Evolutionary conservation across 164 flowering plant genomes (phyloP).

Genomic region (Chimonanthus salicifolius): DNA sequence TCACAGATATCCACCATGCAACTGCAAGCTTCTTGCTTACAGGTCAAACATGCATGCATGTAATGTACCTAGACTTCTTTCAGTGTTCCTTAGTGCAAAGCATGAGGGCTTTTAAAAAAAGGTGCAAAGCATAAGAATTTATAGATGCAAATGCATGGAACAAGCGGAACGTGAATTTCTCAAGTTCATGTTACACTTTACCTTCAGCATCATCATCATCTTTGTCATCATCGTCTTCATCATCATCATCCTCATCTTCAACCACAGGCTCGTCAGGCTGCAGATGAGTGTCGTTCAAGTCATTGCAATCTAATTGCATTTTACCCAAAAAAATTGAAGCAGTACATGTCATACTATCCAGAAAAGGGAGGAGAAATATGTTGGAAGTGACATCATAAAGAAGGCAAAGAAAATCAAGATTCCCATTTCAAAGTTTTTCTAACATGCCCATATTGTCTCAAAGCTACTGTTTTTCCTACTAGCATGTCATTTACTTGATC

Average conservation of each 20-base stretch:
- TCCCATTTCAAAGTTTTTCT: too few species aligned
- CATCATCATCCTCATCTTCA: conserved; percentile 53
- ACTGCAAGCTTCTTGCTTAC: background rate
- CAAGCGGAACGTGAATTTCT: background rate
- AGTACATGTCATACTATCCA: too few species aligned
- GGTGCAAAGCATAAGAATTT: background rate
- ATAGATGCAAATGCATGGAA: background rate
- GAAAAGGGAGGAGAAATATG: too few species aligned
- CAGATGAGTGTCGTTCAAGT: background rate
- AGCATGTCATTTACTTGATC: too few species aligned
- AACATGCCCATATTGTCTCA: too few species aligned
- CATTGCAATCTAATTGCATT: background rate
- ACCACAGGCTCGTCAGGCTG: conserved; percentile 52
- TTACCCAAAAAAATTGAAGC: background rate
- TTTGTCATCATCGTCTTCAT: conserved; percentile 50
- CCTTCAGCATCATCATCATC: conserved; percentile 47
- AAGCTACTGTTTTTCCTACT: too few species aligned
- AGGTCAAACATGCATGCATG: background rate
- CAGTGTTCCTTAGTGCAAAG: too few species aligned
- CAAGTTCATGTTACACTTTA: conserved; percentile 3
- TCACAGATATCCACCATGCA: background rate
- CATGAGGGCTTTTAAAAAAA: too few species aligned
- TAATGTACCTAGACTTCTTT: background rate
- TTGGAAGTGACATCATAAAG: too few species aligned
- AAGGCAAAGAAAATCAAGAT: too few species aligned